Evolutionary conservation across 2,329 filamentous ascomycete species (phyloP), one percentile per base, ranked within the genome.

Genomic region (Cucurbitaria berberidis): DNA sequence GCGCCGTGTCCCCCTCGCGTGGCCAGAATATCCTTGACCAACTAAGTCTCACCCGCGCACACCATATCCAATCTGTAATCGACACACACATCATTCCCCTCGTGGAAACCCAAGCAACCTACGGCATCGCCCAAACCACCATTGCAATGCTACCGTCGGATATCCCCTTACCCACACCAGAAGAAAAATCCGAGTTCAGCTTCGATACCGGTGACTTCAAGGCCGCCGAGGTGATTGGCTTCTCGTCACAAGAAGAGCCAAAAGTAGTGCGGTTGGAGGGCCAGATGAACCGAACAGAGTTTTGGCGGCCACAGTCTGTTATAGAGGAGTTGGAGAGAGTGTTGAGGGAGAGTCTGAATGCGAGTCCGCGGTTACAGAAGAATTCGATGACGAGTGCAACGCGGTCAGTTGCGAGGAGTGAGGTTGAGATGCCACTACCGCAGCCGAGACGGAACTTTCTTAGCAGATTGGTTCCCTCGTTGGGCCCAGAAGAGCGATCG

Each of bases 101-200:
- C 16, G 64, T 81, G 42, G 62, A 73, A 48, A 54, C 70, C 11
- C 75, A 76, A 56, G 74, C 74, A 34, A 62, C 70, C 10, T 73
- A 74, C 27, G 78, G 77, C 24, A 74, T 80, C 34, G 74, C 76
- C 15, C 75, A 75, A 53, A 77, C 76, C 13, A 77, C 72, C 11
- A 74, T 80, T 51, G 70, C 79, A 27, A 67, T 81, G 13, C 63
- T 81, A 0, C 78, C 78, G 9, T 78, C 77, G 3, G 76, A 78
- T 53, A 70, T 76, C 9, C 64, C 68, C 4, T 49, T 70, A 2
- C 63, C 68, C 0, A 27, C 57, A 3, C 49, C 55, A 3, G 42
- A 48, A 34, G 64, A 67, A 42, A 71, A 69, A 15, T 69, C 68
- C 6, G 69, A 72, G 19, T 72, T 67, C 59, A 68, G 63, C 30